Evolutionary conservation across 306 rosid genomes (phyloP), one percentile per base, ranked within the genome.

Genomic region (Senna tora): DNA sequence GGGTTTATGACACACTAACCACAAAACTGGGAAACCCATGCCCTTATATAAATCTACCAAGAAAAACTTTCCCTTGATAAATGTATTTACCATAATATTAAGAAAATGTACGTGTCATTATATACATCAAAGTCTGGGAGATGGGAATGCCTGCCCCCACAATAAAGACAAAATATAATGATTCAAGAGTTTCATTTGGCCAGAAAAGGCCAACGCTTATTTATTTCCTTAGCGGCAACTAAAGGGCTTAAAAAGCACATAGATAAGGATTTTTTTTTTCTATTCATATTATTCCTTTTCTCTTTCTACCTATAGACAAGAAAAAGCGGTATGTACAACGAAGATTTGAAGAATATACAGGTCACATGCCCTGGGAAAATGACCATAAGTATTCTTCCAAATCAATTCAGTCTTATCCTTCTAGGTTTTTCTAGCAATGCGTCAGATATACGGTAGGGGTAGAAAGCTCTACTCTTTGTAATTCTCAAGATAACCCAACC

Each of bases 401-500:
- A 17, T 15, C 51, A 39, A 42, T 16, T 41, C 22, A 30, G 15
- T 39, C 41, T 32, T 54, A 20, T 39, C 33, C n/a, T 39, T 42
- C 38, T 54, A 36, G 57, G 22, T 25, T 55, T 33, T 57, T 36
- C 43, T 28, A 84, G 49, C 52, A 57, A 66, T 28, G 33, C 56
- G 51, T 73, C 69, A 82, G 75, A 74, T 57, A 74, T 34, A 69
- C 71, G 54, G 0, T 21, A 50, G 74, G 51, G 25, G 36, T 43
- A 47, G 65, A 50, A 64, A 16, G 16, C 72, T 69, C 71, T 82
- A 83, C 15, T 82, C 84, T 50, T 80, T 74, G 47, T 82, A 79
- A 74, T 66, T 92, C 84, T 79, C 88, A 71, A 89, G 78, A 72
- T 88, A 88, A 71, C 89, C 85, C 43, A 90, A 83, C 91, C 85